A percentile compares a stretch with the other conserved stretches of the same genome.
Evolutionary conservation across 371 early-diverging fungal genomes (phyloP).

Genomic region (Rhizopus microsporus): DNA sequence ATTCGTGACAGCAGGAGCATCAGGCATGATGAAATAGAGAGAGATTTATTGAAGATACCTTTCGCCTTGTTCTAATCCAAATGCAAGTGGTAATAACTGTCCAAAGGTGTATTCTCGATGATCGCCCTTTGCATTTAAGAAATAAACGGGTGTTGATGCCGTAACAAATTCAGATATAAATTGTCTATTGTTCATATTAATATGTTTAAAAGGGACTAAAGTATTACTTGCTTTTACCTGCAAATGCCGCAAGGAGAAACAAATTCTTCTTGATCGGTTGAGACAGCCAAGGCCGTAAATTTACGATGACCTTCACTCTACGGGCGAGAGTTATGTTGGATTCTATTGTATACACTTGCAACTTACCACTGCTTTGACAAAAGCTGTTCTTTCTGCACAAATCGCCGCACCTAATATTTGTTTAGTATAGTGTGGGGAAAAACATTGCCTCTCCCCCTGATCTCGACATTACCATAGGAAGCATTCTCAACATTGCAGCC

Average conservation of each 20-base stretch:
- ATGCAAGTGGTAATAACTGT: slow-evolving; percentile 66
- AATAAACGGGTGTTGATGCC: slow-evolving; percentile 57
- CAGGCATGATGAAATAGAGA: slow-evolving; percentile 46
- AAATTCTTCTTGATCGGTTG: slow-evolving; percentile 57
- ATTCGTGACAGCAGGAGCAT: slow-evolving; percentile 42
- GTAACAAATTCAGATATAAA: slow-evolving; percentile 78
- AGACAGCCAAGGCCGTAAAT: slow-evolving; percentile 68
- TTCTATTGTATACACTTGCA: background rate
- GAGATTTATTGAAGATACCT: slow-evolving; percentile 10
- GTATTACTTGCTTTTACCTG: slow-evolving; percentile 39
- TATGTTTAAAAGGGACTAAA: background rate
- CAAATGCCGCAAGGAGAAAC: slow-evolving; percentile 83
- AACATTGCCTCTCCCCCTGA: background rate
- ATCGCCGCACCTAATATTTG: slow-evolving; percentile 58
- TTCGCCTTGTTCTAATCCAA: slow-evolving; percentile 55
- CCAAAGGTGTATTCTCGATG: slow-evolving; percentile 45
- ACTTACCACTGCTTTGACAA: slow-evolving; percentile 78
- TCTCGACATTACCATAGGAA: slow-evolving; percentile 59
- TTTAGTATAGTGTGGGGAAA: background rate
- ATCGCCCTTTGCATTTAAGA: slow-evolving; percentile 58
- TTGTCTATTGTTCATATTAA: slow-evolving; percentile 49
- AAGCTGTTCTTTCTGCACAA: slow-evolving; percentile 86
- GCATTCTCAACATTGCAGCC: slow-evolving; percentile 88
- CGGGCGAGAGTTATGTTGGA: background rate
- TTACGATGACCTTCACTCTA: slow-evolving; percentile 70